Evolutionary conservation across 2,329 filamentous ascomycete genomes (phyloP), one percentile per base, ranked within the genome.

Genomic region (Fusarium piperis): DNA sequence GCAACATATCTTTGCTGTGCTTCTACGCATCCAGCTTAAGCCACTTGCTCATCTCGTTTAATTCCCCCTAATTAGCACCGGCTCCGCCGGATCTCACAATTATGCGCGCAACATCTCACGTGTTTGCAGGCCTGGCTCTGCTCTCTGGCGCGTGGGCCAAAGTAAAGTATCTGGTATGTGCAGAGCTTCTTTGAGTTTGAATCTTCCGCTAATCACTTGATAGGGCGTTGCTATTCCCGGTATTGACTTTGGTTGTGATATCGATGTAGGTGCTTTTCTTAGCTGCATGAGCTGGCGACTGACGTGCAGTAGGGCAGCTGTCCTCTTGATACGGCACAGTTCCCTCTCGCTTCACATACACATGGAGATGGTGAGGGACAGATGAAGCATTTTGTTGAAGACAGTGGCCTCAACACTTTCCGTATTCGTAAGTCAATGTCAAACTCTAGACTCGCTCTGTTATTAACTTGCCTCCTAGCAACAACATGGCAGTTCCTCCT

Each of bases 401-500:
- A 87, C 62, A 81, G 85, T 67, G 81, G 81, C 61, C 81, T 90
- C 58, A 90, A 90, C 74, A 83, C 87, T 36, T 90, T 89, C 78
- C 80, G 84, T 20, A 81, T 91, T 10, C 87, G 79, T 79, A 66
- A 79, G 81, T 71, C 12, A 18, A 12, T 6, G 9, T 26, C n/a
- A 26, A 5, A 41, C 9, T n/a, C 16, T 13, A 18, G 11, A 7
- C 20, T 5, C 12, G 13, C 36, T 5, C 32, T 38, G 16, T 56
- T 48, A 26, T 64, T 69, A 41, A 69, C 62, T 39, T 13, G 13
- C 6, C 1, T 18, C 38, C 23, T 5, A 59, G 85, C 83, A 74
- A 80, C 77, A 51, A 74, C 76, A 16, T 91, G 89, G 89, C 89
- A 91, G 72, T 90, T 85, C 71, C 83, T 91, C n/a, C 81, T 86